Evolutionary conservation across 148 eudicot species (phyloP), one percentile per base, ranked within the genome.

Genomic region (Cornus florida): DNA sequence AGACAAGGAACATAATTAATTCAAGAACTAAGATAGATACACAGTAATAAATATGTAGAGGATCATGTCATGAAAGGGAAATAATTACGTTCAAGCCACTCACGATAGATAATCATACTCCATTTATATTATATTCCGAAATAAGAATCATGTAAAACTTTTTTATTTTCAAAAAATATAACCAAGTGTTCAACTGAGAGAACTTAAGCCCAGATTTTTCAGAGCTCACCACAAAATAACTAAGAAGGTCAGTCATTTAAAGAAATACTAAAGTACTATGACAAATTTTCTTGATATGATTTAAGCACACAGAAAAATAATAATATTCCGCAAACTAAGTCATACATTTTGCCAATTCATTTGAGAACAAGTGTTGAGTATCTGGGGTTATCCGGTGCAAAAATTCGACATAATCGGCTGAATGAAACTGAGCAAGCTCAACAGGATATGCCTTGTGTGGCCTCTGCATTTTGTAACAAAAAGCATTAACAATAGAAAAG

Each of bases 351-450:
- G 81, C 86, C 92, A 93, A 85, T 68, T 96, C 99, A 79, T 86
- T 77, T 70, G 82, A 69, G 82, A 87, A 96, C 74, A 84, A 79
- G 71, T 87, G 84, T 75, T 89, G 92, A 17, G 88, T 88, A 39
- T 96, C 94, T 4, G 99, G 99, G 23, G 94, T 91, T 77, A 96
- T 96, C 67, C 99, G 86, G 70, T 96, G 90, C 87, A 96, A 84
- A 70, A 96, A 96, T 79, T 96, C 99, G 19, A 96, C 98, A 76
- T 96, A 96, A 86, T 96, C 99, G 59, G 97, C 91, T 0, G 99
- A 87, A 86, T 96, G 99, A 84, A 93, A 96, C 88, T 96, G 99
- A 2, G 97, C 99, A 73, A 96, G 88, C 91, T 96, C 99, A 64
- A 86, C 97, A 0, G 98, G 99, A 82, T 91, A 93, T 31, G 99